Evolutionary conservation across 2,329 filamentous ascomycete genomes (phyloP), one percentile per base, ranked within the genome.

Genomic region (Fusarium sterilihyphosum): DNA sequence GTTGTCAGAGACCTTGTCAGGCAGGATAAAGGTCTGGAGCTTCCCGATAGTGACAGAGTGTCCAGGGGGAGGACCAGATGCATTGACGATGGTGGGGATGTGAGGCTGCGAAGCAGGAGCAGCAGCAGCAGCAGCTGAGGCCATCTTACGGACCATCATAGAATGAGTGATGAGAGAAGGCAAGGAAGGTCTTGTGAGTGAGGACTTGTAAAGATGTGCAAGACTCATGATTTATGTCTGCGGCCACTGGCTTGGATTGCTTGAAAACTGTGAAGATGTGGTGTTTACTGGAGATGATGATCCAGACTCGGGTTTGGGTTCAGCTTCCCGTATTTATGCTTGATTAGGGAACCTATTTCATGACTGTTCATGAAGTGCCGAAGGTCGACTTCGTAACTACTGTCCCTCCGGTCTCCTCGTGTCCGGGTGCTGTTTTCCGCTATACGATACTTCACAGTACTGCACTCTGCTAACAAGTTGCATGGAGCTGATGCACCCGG

Each of bases 11-110:
- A 86, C 79, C 12, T 68, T 76, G 2, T 79, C 72, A 7, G 85
- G 85, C 5, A 87, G 76, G n/a, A 75, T 71, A 61, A 87, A 86
- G 3, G 85, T 86, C 63, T 84, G 78, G 12, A 87, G 79, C 6
- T 78, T 65, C 18, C 75, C 78, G 35, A 79, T 59, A 4, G 47
- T 60, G 38, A 78, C 79, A 13, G 38, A 61, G 60, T 76, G 79
- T 6, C 79, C 80, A 12, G 79, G 79, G 3, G 80, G 80, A 68
- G 81, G 76, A 8, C 65, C 65, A 9, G 65, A 57, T 8, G 74
- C 71, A 41, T 69, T 33, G 31, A 13, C 6, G 11, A 24, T 43
- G 20, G 38, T 43, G 17, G 52, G 24, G 35, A 7, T 26, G 11
- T 59, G 31, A n/a, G 46, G 11, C n/a, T 41, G 44, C 16, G 58